Evolutionary conservation across 805 yeast genomes (phyloP).

Genomic region (Kuraishia ogatae): DNA sequence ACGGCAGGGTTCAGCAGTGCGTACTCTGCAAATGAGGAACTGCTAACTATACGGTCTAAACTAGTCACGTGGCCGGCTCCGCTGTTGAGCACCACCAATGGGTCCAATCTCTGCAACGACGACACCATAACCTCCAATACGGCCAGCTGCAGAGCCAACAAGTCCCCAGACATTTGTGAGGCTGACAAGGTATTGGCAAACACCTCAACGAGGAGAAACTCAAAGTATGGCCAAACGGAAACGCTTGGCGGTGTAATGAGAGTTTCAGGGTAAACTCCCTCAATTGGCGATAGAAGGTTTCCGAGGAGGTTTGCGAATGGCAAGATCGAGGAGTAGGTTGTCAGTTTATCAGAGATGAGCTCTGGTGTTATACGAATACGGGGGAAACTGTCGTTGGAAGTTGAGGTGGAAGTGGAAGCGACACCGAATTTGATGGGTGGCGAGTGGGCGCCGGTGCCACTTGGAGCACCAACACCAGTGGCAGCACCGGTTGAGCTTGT

Average conservation of each 20-base stretch:
- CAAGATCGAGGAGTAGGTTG: constrained; percentile 42
- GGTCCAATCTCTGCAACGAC: constrained; percentile 42
- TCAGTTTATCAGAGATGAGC: constrained; percentile 35
- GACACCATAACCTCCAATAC: constrained; percentile 43
- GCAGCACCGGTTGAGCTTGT: background rate
- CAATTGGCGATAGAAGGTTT: constrained; percentile 22
- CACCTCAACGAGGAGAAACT: constrained; percentile 59
- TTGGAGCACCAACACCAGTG: too few species aligned
- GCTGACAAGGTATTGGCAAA: constrained; percentile 38
- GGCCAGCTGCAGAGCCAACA: constrained; percentile 34
- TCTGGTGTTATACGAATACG: constrained; percentile 22
- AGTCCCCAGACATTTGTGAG: too few species aligned
- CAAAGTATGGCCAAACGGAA: constrained; percentile 64
- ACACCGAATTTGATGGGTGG: too few species aligned
- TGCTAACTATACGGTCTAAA: constrained; percentile 37
- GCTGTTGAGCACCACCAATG: constrained; percentile 40
- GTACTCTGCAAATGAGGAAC: constrained; percentile 35
- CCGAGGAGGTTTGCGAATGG: constrained; percentile 56
- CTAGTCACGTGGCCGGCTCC: constrained; percentile 35
- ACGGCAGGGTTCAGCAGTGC: constrained; percentile 66
- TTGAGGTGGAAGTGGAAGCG: too few species aligned
- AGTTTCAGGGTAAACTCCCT: constrained; percentile 14
- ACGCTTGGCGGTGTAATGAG: constrained; percentile 37
- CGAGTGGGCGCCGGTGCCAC: too few species aligned
- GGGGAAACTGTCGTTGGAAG: background rate